These are phyloP conservation scores for Cordyceps pruinosa DNA, from an alignment of 2,329 filamentous ascomycete species.

Conservation along the genomic window DNA sequence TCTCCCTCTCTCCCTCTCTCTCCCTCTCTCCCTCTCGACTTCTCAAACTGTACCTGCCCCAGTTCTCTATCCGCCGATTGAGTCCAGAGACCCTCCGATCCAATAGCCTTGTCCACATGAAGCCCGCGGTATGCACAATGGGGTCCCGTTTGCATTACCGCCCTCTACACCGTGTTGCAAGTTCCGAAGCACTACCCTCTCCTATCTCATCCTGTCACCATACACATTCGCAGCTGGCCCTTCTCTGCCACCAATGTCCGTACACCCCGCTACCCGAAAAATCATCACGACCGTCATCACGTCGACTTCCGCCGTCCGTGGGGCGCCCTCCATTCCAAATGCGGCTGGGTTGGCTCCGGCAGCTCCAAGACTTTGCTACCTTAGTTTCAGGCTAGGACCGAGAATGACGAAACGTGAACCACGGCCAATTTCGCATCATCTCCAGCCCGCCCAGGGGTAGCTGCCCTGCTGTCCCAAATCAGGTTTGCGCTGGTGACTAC, in stretches of 20 bases:
- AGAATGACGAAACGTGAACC: slow-evolving; percentile 14
- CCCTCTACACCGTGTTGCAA: background rate
- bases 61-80: slow-evolving; percentile 4
- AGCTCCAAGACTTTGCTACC: slow-evolving; percentile 9
- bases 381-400: slow-evolving; percentile 13
- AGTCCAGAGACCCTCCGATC: slow-evolving; percentile 6
- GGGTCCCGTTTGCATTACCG: background rate
- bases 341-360: slow-evolving; percentile 13
- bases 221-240: background rate
- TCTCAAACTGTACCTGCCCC: background rate
- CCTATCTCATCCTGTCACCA: background rate
- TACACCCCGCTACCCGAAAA: background rate
- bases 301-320: background rate
- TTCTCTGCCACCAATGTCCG: background rate
- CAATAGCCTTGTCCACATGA: background rate
- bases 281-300: background rate
- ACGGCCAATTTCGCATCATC: slow-evolving; percentile 11
- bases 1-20: background rate
- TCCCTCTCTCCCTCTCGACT: background rate
- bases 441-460: slow-evolving; percentile 1
- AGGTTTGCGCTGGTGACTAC: background rate
- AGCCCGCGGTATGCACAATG: background rate
- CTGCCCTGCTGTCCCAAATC: slow-evolving; percentile 2
- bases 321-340: slow-evolving; percentile 15
- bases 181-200: background rate